A percentile compares a stretch with the other conserved stretches of the same genome.
These are phyloP conservation scores for Mycena filopes DNA, from an alignment of 768 basidiomycete genomes.

Conservation along the genomic window DNA sequence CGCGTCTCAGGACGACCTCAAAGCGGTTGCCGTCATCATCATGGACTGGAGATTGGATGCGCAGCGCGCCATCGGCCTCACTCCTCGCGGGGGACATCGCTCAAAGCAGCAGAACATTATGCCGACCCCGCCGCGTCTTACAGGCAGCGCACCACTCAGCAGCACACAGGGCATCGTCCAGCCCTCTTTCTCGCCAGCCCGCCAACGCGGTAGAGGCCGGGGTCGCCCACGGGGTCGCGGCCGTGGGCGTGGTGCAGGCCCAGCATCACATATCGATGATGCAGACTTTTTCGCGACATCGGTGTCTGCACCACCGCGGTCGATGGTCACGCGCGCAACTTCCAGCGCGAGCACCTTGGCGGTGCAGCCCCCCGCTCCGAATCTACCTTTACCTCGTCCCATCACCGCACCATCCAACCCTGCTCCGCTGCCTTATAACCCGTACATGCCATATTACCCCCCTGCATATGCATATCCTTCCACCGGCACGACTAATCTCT, in stretches of 20 bases:
- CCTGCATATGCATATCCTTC: neutral
- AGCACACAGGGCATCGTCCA: no score
- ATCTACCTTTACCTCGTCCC: neutral
- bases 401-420: neutral
- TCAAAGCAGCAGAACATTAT: neutral
- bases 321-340: neutral
- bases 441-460: neutral
- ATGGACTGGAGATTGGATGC: conserved; percentile 17
- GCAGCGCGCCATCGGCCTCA: conserved; percentile 12
- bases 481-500: neutral
- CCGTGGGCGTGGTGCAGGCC: conserved; percentile 6
- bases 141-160: no score
- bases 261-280: neutral
- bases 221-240: no score
- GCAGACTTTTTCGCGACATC: neutral
- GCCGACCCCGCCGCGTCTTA: no score
- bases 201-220: neutral
- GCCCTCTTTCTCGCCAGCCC: conserved; percentile 11
- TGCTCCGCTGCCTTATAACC: neutral
- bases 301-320: neutral
- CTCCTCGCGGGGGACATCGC: no score
- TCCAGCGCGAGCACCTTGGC: neutral
- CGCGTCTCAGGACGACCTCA: neutral
- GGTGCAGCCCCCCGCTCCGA: neutral
- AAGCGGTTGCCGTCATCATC: conserved; percentile 8